Percentiles rank a stretch among this genome's conserved stretches.
Evolutionary conservation across 805 yeast species (phyloP).

Genomic region (Saccharomycopsis vini): DNA sequence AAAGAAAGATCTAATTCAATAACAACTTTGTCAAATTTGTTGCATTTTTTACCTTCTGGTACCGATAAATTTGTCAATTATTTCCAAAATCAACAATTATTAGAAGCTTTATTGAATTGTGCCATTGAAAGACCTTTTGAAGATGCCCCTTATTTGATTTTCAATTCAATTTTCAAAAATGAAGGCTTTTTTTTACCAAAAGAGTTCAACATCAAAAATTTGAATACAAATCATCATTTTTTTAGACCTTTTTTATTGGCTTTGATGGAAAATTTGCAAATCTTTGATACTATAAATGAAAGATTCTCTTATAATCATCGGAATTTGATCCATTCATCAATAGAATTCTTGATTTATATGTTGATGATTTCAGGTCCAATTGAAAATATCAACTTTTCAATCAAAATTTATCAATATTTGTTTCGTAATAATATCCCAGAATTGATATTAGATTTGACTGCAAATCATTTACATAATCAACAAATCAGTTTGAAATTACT

Average conservation of each 20-base stretch:
- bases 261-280: conserved; percentile 1
- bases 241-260: background rate
- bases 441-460: background rate
- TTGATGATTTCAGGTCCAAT: background rate
- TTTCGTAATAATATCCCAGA: background rate
- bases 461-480: background rate
- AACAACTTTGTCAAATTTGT: conserved; percentile 3
- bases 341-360: background rate
- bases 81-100: conserved; percentile 2
- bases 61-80: background rate
- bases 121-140: conserved; percentile 6
- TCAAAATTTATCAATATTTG: background rate
- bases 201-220: background rate
- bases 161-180: conserved; percentile 6
- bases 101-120: background rate
- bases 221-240: background rate
- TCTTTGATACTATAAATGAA: conserved; percentile 4
- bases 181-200: background rate
- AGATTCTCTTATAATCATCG: background rate
- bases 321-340: conserved; percentile 2
- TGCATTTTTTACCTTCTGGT: conserved; percentile 1
- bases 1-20: conserved; percentile 6
- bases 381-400: background rate
- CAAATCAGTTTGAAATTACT: background rate
- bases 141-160: conserved; percentile 11